Evolutionary conservation across 129 eudicot species (phyloP).

Genomic region (Arctium lappa): DNA sequence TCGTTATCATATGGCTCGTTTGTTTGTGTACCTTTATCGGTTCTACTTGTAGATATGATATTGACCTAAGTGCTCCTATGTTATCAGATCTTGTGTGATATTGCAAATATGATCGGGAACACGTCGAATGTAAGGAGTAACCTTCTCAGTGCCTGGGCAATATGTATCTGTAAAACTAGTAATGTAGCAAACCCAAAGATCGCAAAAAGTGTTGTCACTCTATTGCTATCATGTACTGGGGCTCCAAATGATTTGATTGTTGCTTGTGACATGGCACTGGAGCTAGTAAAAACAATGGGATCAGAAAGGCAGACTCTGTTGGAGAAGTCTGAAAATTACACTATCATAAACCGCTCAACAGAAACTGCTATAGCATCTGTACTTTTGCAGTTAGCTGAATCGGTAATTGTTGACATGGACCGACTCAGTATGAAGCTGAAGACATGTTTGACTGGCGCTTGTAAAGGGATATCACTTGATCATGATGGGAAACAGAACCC

Average conservation of each 20-base stretch:
- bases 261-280: conserved; percentile 52
- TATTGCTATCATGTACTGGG: conserved; percentile 38
- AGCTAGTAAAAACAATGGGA: conserved; percentile 44
- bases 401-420: conserved; percentile 56
- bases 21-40: background rate
- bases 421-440: conserved; percentile 59
- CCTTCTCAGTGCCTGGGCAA: conserved; percentile 50
- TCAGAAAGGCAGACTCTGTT: conserved; percentile 25
- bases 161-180: conserved; percentile 43
- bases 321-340: conserved; percentile 46
- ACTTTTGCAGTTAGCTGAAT: conserved; percentile 52
- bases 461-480: conserved; percentile 32
- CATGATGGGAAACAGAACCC: conserved; percentile 29
- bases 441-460: conserved; percentile 31
- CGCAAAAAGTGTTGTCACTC: conserved; percentile 51
- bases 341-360: conserved; percentile 56
- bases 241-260: conserved; percentile 60
- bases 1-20: background rate
- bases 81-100: conserved; percentile 71
- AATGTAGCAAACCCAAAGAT: conserved; percentile 44
- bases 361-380: conserved; percentile 44
- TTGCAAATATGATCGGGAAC: conserved; percentile 43
- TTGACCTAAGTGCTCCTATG: conserved; percentile 5
- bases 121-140: conserved; percentile 36
- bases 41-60: conserved; percentile 5